Evolutionary conservation across 257 asterid genomes (phyloP).

Genomic region (Petrea volubilis): DNA sequence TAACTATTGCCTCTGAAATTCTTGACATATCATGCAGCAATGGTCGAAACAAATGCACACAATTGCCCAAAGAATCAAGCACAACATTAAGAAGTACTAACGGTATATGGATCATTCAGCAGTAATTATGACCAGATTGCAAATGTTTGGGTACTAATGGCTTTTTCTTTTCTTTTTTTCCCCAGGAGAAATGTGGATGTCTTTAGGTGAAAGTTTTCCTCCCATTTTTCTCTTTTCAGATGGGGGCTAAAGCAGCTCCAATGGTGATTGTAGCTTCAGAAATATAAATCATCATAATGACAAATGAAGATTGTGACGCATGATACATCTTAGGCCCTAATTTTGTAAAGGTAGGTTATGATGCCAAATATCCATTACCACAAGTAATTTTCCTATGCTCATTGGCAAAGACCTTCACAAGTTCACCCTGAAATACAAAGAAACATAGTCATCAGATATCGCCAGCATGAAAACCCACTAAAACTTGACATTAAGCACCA

Average conservation of each 20-base stretch:
- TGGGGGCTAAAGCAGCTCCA: not conserved
- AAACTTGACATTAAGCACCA: not conserved
- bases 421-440: conserved; percentile 81
- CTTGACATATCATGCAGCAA: not conserved
- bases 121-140: conserved; percentile 7
- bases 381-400: conserved; percentile 85
- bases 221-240: not conserved
- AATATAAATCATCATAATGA: not conserved
- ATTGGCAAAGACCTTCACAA: conserved; percentile 89
- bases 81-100: not conserved
- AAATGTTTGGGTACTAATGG: not conserved
- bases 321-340: conserved; percentile 17
- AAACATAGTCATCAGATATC: conserved; percentile 31
- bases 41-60: not conserved
- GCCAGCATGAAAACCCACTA: conserved; percentile 12
- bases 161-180: not conserved
- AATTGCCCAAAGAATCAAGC: not conserved
- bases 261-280: conserved; percentile 1
- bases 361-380: conserved; percentile 50
- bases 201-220: not conserved
- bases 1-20: not conserved
- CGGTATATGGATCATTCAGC: not conserved
- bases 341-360: conserved; percentile 17
- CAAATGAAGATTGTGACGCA: conserved; percentile 12
- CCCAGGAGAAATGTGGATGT: conserved; percentile 5